These are phyloP conservation scores for Myxozyma neglecta DNA, from an alignment of 805 yeast genomes.

Conservation along the genomic window DNA sequence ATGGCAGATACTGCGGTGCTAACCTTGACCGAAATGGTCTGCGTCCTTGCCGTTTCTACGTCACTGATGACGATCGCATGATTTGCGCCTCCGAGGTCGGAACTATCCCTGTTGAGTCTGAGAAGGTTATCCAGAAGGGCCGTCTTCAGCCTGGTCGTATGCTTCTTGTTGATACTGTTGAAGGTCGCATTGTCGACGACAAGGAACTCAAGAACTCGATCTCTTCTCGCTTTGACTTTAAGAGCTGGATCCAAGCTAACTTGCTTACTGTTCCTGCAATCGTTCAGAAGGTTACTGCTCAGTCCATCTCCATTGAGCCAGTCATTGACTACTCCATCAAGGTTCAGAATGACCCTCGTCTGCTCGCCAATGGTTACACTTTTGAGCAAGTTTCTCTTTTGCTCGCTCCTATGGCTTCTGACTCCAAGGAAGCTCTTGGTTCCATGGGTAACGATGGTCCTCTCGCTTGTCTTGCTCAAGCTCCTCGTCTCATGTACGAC, in stretches of 20 bases:
- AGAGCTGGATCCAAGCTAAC: slow-evolving; percentile 87
- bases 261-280: slow-evolving; percentile 81
- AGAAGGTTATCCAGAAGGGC: slow-evolving; percentile 82
- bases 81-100: slow-evolving; percentile 99
- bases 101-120: slow-evolving; percentile 85
- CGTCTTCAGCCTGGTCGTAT: slow-evolving; percentile 94
- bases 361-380: slow-evolving; percentile 89
- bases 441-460: slow-evolving; percentile 99
- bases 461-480: slow-evolving; percentile 88
- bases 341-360: slow-evolving; percentile 78
- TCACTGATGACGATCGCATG: slow-evolving; percentile 91
- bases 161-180: slow-evolving; percentile 90
- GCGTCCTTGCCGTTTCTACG: slow-evolving; percentile 96
- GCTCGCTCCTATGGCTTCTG: slow-evolving; percentile 88
- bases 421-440: slow-evolving; percentile 92
- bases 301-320: slow-evolving; percentile 35
- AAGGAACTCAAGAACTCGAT: slow-evolving; percentile 79
- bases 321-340: slow-evolving; percentile 38
- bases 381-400: slow-evolving; percentile 83
- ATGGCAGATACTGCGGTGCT: slow-evolving; percentile 98
- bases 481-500: slow-evolving; percentile 86
- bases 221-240: slow-evolving; percentile 83
- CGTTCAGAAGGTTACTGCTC: slow-evolving; percentile 53
- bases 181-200: slow-evolving; percentile 91
- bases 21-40: slow-evolving; percentile 95